phyloP scores from a whole-genome alignment of 495 filamentous ascomycete genomes.

The Penicillium mononematosum region DNA sequence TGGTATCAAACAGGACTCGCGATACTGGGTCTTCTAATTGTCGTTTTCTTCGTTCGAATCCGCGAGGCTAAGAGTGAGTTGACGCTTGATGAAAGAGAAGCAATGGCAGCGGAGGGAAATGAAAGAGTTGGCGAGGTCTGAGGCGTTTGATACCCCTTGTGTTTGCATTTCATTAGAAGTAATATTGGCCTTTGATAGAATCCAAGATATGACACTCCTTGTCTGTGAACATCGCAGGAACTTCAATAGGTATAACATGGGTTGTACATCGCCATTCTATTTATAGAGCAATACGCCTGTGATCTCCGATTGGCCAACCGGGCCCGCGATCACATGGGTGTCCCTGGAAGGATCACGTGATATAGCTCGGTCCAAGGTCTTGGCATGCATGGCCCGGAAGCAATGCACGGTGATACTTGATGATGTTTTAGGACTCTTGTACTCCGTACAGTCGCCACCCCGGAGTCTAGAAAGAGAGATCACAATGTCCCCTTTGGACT shows the following conservation, averaged over 20 bases:
- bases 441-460: background rate
- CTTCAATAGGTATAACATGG: background rate
- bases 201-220: background rate
- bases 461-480: background rate
- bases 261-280: background rate
- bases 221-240: background rate
- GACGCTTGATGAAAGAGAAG: constrained; percentile 63
- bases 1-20: constrained; percentile 66
- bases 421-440: background rate
- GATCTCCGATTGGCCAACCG: background rate
- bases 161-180: background rate
- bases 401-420: background rate
- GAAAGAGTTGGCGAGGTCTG: constrained; percentile 1
- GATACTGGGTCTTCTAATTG: constrained; percentile 51
- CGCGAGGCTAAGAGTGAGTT: constrained; percentile 65
- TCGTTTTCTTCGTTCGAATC: constrained; percentile 62
- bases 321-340: constrained; percentile 1
- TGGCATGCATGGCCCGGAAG: constrained; percentile 2
- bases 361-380: background rate
- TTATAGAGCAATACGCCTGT: background rate
- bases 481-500: constrained; percentile 3
- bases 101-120: constrained; percentile 25
- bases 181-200: background rate
- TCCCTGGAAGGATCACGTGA: background rate
- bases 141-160: constrained; percentile 2